Base-by-base conservation (phyloP, 2,329 filamentous ascomycete species). In the Chrysosporium keratinophilum region DNA sequence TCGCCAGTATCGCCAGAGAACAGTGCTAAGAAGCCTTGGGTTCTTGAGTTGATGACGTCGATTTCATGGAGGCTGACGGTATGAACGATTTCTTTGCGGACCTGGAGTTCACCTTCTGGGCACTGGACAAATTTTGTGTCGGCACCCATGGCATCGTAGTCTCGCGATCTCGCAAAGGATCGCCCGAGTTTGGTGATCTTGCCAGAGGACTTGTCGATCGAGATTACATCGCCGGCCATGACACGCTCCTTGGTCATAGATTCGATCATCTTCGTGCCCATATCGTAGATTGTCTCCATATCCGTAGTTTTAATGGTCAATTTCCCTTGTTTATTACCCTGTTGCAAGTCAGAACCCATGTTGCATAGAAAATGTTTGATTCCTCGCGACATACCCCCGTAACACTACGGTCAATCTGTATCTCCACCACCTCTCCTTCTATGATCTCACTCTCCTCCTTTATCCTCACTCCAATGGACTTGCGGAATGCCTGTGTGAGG, bases 191-290 rank as follows among this genome's bases (percentile, higher is more conserved):
- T 98, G 52, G 89, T 95, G 69, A 98, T 97, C 72, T 96, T 95
- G 60, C 93, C 93, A 1, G 89, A 95, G 0, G 91, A 90, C 75
- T 98, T 98, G 77, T 98, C 93, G 63, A 98, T 97, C 54, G 88
- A 95, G 64, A 98, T 94, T 61, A 98, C 93, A 69, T 98, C 93
- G 63, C 93, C 93, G 3, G 93, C 93, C 84, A 97, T 95, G 60
- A 98, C 88, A 64, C 94, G 91, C 76, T 98, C 93, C 74, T 97
- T 97, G 61, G 90, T 96, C 89, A 98, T 96, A 60, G 89, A 89
- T 68, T 98, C 93, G 61, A 98, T 98, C 93, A 98, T 97, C 75
- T 97, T 97, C 61, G 87, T 91, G 60, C 93, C 93, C 90, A 98
- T 96, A 66, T 98, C 93, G 74, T 97, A 98, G 61, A 98, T 87